Evolutionary conservation across 129 eudicot species (phyloP).

Genomic region (Glebionis coronaria): DNA sequence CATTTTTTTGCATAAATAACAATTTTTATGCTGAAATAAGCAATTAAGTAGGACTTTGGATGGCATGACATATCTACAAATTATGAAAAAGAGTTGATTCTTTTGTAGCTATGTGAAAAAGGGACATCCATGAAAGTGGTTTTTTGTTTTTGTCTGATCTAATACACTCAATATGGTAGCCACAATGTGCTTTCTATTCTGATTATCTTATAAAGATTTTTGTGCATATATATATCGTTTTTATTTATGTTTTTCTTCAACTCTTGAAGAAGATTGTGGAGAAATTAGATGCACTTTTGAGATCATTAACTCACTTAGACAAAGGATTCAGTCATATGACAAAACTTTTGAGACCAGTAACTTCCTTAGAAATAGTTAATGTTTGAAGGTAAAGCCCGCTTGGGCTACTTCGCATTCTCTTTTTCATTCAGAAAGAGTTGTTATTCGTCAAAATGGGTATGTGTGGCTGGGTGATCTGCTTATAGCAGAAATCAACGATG

Average conservation of each 20-base stretch:
- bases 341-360: too few species aligned
- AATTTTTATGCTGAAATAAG: too few species aligned
- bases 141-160: too few species aligned
- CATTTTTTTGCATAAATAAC: too few species aligned
- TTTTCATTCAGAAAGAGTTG: constrained; percentile 75
- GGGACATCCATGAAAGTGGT: too few species aligned
- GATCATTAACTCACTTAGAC: constrained; percentile 75
- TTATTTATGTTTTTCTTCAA: constrained; percentile 41
- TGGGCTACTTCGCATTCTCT: constrained; percentile 98
- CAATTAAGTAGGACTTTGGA: too few species aligned
- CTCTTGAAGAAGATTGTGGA: constrained; percentile 78
- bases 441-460: constrained; percentile 84
- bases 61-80: too few species aligned
- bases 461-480: constrained; percentile 96
- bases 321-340: constrained; percentile 70
- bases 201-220: background rate
- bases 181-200: background rate
- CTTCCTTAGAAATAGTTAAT: constrained; percentile 40
- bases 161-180: constrained; percentile 65
- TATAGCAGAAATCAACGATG: constrained; percentile 74
- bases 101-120: too few species aligned
- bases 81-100: too few species aligned
- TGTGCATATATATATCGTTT: background rate
- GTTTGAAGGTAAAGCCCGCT: constrained; percentile 61
- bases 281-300: constrained; percentile 65